Evolutionary conservation across 2,329 filamentous ascomycete species (phyloP).

Genomic region (Stachybotrys elegans): DNA sequence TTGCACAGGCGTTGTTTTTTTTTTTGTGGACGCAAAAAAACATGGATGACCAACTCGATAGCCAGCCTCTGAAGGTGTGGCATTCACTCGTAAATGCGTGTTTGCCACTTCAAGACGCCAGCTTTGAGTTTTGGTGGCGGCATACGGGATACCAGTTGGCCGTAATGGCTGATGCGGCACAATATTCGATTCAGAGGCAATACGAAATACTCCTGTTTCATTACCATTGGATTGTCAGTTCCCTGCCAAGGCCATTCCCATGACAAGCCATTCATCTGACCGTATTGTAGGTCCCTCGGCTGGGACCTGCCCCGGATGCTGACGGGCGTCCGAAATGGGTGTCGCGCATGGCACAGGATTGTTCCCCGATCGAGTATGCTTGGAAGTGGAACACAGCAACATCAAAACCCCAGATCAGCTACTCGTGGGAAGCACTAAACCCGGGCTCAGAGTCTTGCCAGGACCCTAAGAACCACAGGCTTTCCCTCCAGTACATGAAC

Average conservation of each 20-base stretch:
- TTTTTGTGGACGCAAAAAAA: neutral
- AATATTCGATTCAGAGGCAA: constrained; percentile 7
- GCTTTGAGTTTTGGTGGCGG: neutral
- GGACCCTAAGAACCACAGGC: constrained; percentile 4
- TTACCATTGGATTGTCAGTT: constrained; percentile 6
- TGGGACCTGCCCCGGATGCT: neutral
- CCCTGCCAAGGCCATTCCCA: neutral
- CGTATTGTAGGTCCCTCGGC: constrained; percentile 1
- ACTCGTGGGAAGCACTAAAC: constrained; percentile 4
- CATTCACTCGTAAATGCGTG: neutral
- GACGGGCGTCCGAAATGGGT: constrained; percentile 2
- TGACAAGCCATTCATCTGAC: neutral
- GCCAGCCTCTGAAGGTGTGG: neutral
- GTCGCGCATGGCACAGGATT: neutral
- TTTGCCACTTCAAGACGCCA: neutral
- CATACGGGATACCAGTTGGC: constrained; percentile 1
- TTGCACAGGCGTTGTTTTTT: neutral
- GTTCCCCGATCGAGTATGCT: constrained; percentile 8
- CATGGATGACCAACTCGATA: neutral
- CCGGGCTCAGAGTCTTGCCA: neutral
- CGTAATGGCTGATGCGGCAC: constrained; percentile 22
- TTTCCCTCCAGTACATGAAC: neutral
- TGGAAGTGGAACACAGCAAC: constrained; percentile 9
- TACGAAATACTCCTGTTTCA: constrained; percentile 5
- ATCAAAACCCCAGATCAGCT: constrained; percentile 4